Evolutionary conservation across 805 yeast species (phyloP).

Genomic region (Kodamaea hsintzibuensis): DNA sequence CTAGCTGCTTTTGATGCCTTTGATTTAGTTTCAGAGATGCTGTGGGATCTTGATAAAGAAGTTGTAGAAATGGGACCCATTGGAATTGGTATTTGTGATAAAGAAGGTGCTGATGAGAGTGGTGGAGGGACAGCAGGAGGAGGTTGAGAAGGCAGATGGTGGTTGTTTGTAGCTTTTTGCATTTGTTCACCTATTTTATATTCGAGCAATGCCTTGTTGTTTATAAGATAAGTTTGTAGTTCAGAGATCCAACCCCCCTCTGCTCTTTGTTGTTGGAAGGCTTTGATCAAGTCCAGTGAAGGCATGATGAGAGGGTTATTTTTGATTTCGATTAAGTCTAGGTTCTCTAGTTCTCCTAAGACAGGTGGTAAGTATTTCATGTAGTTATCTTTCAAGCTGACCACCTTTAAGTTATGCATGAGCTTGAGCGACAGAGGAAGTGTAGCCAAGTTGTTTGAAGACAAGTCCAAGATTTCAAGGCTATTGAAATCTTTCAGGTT

Average conservation of each 20-base stretch:
- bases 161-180: slow-evolving; percentile 6
- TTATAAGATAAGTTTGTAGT: slow-evolving; percentile 38
- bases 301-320: slow-evolving; percentile 62
- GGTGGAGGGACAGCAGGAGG: slow-evolving; percentile 11
- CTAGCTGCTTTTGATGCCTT: slow-evolving; percentile 64
- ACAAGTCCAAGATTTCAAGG: slow-evolving; percentile 67
- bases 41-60: slow-evolving; percentile 27
- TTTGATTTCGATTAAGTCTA: slow-evolving; percentile 60
- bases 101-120: slow-evolving; percentile 2
- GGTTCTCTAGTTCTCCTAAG: slow-evolving; percentile 50
- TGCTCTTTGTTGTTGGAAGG: slow-evolving; percentile 37
- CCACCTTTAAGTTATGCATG: slow-evolving; percentile 50
- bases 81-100: not conserved
- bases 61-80: slow-evolving; percentile 16
- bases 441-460: slow-evolving; percentile 51
- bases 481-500: slow-evolving; percentile 28
- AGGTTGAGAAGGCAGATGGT: slow-evolving; percentile 11
- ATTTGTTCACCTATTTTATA: slow-evolving; percentile 21
- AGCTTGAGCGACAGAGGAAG: slow-evolving; percentile 38
- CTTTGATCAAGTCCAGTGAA: slow-evolving; percentile 32
- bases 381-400: slow-evolving; percentile 62
- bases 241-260: slow-evolving; percentile 47
- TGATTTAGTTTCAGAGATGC: slow-evolving; percentile 39
- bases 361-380: slow-evolving; percentile 55
- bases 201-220: slow-evolving; percentile 35